Evolutionary conservation across 495 filamentous ascomycete genomes (phyloP).

Genomic region (Opeltia flavorubescens): DNA sequence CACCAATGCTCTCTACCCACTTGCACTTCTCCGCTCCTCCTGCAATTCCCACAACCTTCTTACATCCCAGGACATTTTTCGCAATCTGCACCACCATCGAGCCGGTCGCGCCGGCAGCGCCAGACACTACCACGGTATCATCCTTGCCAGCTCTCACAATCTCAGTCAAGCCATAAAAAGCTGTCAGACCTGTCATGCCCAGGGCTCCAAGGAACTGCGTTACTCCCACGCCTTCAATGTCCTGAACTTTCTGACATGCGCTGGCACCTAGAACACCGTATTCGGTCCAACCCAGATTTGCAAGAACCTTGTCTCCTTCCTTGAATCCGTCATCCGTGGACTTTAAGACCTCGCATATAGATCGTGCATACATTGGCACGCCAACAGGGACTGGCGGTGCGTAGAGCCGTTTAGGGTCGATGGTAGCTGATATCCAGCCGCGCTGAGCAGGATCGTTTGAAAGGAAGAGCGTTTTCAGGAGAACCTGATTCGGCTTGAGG

Average conservation of each 20-base stretch:
- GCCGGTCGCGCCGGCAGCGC: constrained; percentile 34
- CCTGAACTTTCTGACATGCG: constrained; percentile 17
- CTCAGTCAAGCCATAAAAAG: constrained; percentile 35
- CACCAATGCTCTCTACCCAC: constrained; percentile 44
- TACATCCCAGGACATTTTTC: constrained; percentile 39
- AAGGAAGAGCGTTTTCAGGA: constrained; percentile 45
- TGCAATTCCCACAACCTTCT: constrained; percentile 37
- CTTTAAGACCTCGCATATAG: constrained; percentile 32
- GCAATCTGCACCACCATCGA: constrained; percentile 37
- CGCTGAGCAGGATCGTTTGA: constrained; percentile 61
- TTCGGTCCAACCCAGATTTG: constrained; percentile 34
- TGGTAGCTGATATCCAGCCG: constrained; percentile 42
- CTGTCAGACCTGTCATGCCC: constrained; percentile 34
- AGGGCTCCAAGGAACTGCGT: constrained; percentile 38
- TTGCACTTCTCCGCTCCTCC: constrained; percentile 51
- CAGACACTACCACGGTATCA: constrained; percentile 34
- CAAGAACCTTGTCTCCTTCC: constrained; percentile 28
- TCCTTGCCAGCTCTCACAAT: constrained; percentile 21
- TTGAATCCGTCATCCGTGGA: constrained; percentile 18
- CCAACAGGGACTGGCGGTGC: constrained; percentile 41
- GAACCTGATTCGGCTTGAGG: constrained; percentile 36
- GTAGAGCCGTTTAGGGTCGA: constrained; percentile 36
- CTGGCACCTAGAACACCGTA: constrained; percentile 29
- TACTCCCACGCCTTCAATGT: constrained; percentile 21
- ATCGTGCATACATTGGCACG: constrained; percentile 41